Evolutionary conservation across 768 basidiomycete species (phyloP).

Genomic region (Macrolepiota fuliginosa): DNA sequence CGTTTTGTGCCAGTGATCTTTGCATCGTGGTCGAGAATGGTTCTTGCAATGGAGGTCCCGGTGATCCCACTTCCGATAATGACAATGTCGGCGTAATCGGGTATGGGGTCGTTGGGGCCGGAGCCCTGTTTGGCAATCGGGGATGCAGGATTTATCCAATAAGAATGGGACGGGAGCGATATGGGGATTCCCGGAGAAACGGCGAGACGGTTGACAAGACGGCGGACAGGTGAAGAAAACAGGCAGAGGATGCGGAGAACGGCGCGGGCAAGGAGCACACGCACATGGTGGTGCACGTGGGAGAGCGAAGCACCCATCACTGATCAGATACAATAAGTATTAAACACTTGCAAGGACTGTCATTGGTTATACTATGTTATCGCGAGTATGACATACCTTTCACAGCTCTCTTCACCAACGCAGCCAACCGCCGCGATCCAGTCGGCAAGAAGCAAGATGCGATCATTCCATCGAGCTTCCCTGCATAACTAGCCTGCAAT

Average conservation of each 20-base stretch:
- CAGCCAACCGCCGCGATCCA: not conserved
- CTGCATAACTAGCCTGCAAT: too few relatives aligned
- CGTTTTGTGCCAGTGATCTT: slow-evolving; percentile 20
- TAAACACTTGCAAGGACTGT: not conserved
- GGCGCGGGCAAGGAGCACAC: slow-evolving; percentile 17
- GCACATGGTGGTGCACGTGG: slow-evolving; percentile 11
- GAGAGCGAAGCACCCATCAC: slow-evolving; percentile 7
- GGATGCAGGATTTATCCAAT: slow-evolving; percentile 60
- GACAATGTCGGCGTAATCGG: slow-evolving; percentile 60
- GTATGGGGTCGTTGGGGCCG: slow-evolving; percentile 24
- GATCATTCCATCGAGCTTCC: not conserved
- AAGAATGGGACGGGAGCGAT: slow-evolving; percentile 51
- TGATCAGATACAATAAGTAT: not conserved
- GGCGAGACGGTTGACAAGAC: slow-evolving; percentile 26
- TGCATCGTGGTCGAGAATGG: slow-evolving; percentile 38
- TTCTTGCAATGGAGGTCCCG: slow-evolving; percentile 58
- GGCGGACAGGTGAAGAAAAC: slow-evolving; percentile 19
- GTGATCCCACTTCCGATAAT: slow-evolving; percentile 81
- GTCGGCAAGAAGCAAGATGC: not conserved
- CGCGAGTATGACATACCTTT: not conserved
- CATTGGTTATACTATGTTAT: not conserved
- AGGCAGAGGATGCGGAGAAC: slow-evolving; percentile 19
- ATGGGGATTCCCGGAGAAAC: slow-evolving; percentile 57
- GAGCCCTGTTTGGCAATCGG: slow-evolving; percentile 37
- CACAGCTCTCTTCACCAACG: not conserved